Evolutionary conservation across 2,329 filamentous ascomycete genomes (phyloP), one percentile per base, ranked within the genome.

Genomic region (Venturiaceae sp.): DNA sequence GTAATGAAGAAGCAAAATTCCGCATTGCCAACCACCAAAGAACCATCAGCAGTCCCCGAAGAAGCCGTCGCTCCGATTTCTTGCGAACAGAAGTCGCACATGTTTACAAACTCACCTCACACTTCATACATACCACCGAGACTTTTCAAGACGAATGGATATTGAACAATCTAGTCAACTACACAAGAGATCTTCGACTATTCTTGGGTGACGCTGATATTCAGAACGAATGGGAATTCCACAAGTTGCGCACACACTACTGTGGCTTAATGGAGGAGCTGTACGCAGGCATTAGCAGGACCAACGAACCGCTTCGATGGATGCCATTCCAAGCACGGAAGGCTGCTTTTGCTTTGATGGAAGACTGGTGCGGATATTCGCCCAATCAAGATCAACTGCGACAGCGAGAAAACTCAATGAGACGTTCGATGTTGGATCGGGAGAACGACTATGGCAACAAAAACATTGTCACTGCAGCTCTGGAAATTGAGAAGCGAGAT

Each of bases 281-380:
- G 0, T 99, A 96, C 63, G 90, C 95, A 64, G 90, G 90, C 5
- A 90, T 96, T 65, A 94, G 92, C 64, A 83, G 86, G 55, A 90
- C 90, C 0, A 85, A 85, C 61, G 90, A 96, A 61, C 88, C 91
- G 1, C 86, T 90, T 4, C 83, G 90, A 33, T 99, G 94, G 92
- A 94, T 99, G 83, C 92, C 94, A 0, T 99, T 99, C 67, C 94
- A 99, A 70, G 90, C 92, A 13, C 82, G 95, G 41, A 96, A 96
- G 69, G 96, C 94, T 5, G 88, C 92, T 0, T 99, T 99, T 68
- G 86, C 92, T 0, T 76, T 99, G 53, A 97, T 99, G 92, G 94
- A 99, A 72, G 92, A 97, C 63, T 99, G 95, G 95, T 99, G 94
- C 69, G 94, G 94, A 2, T 96, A 95, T 70, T 96, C 92, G 7